Evolutionary conservation across 2,329 filamentous ascomycete species (phyloP), one percentile per base, ranked within the genome.

Genomic region (Clonostachys sp.): DNA sequence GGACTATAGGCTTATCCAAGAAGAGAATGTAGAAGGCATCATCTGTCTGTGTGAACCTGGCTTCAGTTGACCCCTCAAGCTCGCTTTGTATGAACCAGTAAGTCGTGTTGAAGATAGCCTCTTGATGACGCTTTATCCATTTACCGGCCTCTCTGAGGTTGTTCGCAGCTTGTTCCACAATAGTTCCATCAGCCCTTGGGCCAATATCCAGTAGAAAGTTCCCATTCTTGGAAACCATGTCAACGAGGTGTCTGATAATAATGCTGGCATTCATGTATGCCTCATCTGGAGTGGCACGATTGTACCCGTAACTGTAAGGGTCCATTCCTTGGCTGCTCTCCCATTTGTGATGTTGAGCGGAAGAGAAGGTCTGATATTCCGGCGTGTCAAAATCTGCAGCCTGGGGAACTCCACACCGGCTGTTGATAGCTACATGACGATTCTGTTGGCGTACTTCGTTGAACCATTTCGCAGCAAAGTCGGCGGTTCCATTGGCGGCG

Each of bases 311-410:
- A 51, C 66, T 72, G 54, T 70, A 82, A 0, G 80, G 79, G 53
- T 83, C 80, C 75, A 84, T 78, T 38, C 80, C 80, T 40, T 70
- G 68, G 59, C 74, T 83, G 41, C 64, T 74, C 61, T 83, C 80
- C 79, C 79, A 84, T 59, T 83, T 83, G 34, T 76, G 67, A 34
- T 64, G 57, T 57, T 80, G 76, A 9, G 74, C 70, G 16, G 48
- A 42, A 36, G 40, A 47, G n/a, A 45, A 46, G 8, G 44, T 42
- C 5, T 38, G 50, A 38, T 83, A 84, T 57, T 83, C 80, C 1
- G 80, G 80, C 2, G 79, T 83, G 57, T 83, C 78, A 53, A 81
- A 83, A 61, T 83, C 78, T 12, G 63, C 64, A 2, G 61, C 59
- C 41, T 71, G 70, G 0, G 74, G 65, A 1, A 79, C 59, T 5